These are phyloP conservation scores for Trichophyton benhamiae DNA, from an alignment of 2,329 filamentous ascomycete species.

Conservation along the genomic window DNA sequence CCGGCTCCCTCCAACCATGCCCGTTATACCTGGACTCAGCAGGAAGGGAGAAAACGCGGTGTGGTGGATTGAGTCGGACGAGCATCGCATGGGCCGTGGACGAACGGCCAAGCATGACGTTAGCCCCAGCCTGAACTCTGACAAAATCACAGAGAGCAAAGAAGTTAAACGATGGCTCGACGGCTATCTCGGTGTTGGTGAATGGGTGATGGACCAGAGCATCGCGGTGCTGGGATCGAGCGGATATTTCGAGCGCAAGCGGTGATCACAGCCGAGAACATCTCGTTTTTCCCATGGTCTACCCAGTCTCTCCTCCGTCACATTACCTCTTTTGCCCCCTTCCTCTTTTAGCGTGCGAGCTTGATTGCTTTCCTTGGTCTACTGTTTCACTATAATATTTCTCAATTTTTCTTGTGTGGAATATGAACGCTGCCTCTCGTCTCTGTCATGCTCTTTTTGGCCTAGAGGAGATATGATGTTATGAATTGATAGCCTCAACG, in stretches of 20 bases:
- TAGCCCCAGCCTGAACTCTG: constrained; percentile 68
- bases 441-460: background rate
- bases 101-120: constrained; percentile 19
- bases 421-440: background rate
- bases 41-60: constrained; percentile 3
- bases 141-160: constrained; percentile 71
- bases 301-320: background rate
- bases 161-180: constrained; percentile 80
- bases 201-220: constrained; percentile 97
- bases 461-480: background rate
- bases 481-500: background rate
- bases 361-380: background rate
- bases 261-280: constrained; percentile 6
- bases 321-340: background rate
- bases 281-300: background rate
- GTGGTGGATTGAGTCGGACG: constrained; percentile 9
- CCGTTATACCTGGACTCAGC: background rate
- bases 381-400: background rate
- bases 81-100: constrained; percentile 10
- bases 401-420: background rate
- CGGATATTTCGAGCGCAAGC: constrained; percentile 73
- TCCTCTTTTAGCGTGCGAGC: background rate
- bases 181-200: constrained; percentile 85
- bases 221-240: constrained; percentile 82
- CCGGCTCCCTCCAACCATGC: background rate